A percentile compares a stretch with the other conserved stretches of the same genome.
These are phyloP conservation scores for Botrytis squamosa DNA, from an alignment of 2,329 filamentous ascomycete species.

Conservation along the genomic window DNA sequence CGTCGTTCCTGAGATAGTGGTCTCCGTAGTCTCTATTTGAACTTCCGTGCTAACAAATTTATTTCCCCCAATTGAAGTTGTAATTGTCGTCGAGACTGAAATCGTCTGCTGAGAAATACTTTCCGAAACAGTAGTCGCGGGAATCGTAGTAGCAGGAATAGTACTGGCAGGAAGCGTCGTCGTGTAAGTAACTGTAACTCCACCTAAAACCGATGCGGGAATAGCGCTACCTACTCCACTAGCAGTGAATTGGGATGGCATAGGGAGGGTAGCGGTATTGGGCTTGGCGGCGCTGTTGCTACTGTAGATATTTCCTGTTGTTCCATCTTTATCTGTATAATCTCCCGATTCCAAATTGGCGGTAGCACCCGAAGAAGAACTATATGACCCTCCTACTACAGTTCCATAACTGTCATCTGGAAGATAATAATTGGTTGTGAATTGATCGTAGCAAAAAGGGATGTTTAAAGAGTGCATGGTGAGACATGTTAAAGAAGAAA, in stretches of 20 bases:
- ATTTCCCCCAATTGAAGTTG: background rate
- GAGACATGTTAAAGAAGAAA: conserved; percentile 31
- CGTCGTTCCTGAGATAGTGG: conserved; percentile 26
- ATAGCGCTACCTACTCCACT: conserved; percentile 48
- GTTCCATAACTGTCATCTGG: conserved; percentile 48
- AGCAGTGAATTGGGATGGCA: conserved; percentile 48
- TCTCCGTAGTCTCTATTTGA: conserved; percentile 19
- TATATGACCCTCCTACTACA: conserved; percentile 46
- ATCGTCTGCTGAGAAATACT: background rate
- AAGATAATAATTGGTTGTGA: conserved; percentile 51
- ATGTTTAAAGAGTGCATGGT: conserved; percentile 40
- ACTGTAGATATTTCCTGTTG: conserved; percentile 47
- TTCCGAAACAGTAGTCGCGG: conserved; percentile 9
- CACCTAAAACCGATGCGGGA: conserved; percentile 45
- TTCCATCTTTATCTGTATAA: conserved; percentile 43
- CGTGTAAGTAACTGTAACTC: conserved; percentile 39
- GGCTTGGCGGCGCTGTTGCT: conserved; percentile 41
- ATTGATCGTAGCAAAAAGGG: conserved; percentile 53
- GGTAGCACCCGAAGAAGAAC: conserved; percentile 39
- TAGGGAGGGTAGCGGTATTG: conserved; percentile 45
- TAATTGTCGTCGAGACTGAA: background rate
- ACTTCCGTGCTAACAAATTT: background rate
- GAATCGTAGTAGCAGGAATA: conserved; percentile 22
- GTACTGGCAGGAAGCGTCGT: conserved; percentile 33
- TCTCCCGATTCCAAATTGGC: conserved; percentile 48